Percentiles rank a stretch among this genome's conserved stretches.
These are phyloP conservation scores for Fusarium sp. DNA, from an alignment of 2,329 filamentous ascomycete species.

Conservation along the genomic window DNA sequence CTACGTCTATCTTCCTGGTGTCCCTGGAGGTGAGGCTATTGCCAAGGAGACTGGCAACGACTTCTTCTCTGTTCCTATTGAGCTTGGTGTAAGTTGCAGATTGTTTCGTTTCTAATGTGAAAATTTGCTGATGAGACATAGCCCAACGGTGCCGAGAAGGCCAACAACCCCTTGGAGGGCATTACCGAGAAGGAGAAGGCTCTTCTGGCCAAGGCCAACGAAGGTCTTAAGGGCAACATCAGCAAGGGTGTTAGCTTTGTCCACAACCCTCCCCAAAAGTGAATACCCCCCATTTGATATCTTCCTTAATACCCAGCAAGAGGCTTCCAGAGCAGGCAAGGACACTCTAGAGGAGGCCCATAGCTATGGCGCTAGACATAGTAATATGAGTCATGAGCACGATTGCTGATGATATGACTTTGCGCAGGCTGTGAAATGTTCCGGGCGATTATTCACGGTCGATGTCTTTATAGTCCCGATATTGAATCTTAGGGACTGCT, in stretches of 20 bases:
- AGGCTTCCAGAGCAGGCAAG: conserved; percentile 47
- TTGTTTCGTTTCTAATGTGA: conserved; percentile 10
- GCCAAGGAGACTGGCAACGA: conserved; percentile 86
- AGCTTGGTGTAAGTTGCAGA: conserved; percentile 84
- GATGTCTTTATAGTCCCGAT: conserved; percentile 32
- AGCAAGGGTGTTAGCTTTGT: conserved; percentile 92
- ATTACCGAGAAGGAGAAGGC: conserved; percentile 91
- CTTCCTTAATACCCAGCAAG: conserved; percentile 45
- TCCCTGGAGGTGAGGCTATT: conserved; percentile 88
- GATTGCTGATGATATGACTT: conserved; percentile 55
- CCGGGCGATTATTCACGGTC: conserved; percentile 38
- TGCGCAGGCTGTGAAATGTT: conserved; percentile 56
- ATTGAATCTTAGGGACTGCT: conserved; percentile 31
- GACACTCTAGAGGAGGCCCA: conserved; percentile 48
- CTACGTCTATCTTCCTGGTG: conserved; percentile 93
- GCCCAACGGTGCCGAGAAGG: conserved; percentile 89
- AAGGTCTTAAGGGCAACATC: conserved; percentile 92
- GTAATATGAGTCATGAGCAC: conserved; percentile 53
- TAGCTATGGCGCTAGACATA: conserved; percentile 55
- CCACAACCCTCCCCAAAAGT: conserved; percentile 90
- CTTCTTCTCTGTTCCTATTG: conserved; percentile 96
- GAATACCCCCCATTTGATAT: conserved; percentile 59
- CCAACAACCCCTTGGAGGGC: conserved; percentile 79
- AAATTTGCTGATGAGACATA: conserved; percentile 58
- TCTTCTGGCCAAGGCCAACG: conserved; percentile 80